A percentile compares a stretch with the other conserved stretches of the same genome.
phyloP scores from a whole-genome alignment of 768 basidiomycete species.

The Gloeostereum incarnatum region DNA sequence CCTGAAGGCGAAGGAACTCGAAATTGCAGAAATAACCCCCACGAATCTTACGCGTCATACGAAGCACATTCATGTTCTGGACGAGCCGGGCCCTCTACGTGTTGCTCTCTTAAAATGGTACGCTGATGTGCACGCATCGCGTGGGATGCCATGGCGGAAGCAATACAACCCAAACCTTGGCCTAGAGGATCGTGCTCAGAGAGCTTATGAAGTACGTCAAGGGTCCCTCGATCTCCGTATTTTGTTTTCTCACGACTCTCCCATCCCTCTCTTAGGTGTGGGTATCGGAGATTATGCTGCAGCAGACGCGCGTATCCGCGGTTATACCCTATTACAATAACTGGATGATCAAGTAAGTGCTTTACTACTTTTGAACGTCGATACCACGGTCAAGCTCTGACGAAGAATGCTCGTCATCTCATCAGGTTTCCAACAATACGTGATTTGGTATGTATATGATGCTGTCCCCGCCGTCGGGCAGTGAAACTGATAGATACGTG shows the following conservation, averaged over 20 bases:
- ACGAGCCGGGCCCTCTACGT: constrained; percentile 29
- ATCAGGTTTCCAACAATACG: constrained; percentile 73
- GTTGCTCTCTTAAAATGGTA: constrained; percentile 64
- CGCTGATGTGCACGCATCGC: constrained; percentile 45
- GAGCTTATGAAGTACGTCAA: constrained; percentile 78
- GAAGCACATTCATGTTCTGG: constrained; percentile 39
- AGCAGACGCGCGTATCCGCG: constrained; percentile 90
- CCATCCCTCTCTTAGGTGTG: constrained; percentile 54
- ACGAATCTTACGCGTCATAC: constrained; percentile 22
- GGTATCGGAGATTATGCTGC: constrained; percentile 92
- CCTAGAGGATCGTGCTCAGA: constrained; percentile 59
- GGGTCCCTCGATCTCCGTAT: background rate
- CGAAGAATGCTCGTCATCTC: constrained; percentile 4
- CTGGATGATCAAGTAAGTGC: constrained; percentile 73
- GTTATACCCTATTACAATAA: constrained; percentile 91
- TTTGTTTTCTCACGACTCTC: background rate
- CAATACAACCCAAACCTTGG: constrained; percentile 45
- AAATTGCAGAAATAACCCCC: background rate
- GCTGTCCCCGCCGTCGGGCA: too few species aligned
- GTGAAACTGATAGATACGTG: too few species aligned
- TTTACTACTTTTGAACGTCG: constrained; percentile 3
- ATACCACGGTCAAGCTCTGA: too few species aligned
- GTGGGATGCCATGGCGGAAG: constrained; percentile 93
- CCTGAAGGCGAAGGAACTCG: background rate
- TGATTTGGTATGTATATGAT: constrained; percentile 57